phyloP scores from a whole-genome alignment of 306 rosid species.

The Cicer cuneatum region DNA sequence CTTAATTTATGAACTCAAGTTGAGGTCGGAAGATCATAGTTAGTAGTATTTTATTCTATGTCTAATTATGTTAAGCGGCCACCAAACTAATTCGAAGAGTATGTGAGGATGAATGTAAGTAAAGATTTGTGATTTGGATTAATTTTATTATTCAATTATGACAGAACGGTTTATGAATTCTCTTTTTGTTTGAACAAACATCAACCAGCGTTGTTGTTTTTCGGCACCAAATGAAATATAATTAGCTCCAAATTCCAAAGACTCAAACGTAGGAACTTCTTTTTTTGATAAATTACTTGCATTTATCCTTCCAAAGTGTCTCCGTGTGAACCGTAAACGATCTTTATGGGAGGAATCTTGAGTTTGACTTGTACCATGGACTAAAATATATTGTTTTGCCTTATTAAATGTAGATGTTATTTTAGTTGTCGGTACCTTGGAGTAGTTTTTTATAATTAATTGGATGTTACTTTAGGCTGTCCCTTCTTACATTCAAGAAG shows the following conservation, averaged over 20 bases:
- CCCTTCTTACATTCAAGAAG: constrained; percentile 3
- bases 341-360: background rate
- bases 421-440: background rate
- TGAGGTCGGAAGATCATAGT: too few species aligned
- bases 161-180: background rate
- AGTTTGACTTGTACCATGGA: background rate
- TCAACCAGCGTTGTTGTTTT: too few species aligned
- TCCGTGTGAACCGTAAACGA: background rate
- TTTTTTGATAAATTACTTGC: too few species aligned
- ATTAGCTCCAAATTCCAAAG: too few species aligned
- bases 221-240: too few species aligned
- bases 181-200: background rate
- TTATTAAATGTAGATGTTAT: background rate
- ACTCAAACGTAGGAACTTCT: too few species aligned
- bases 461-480: constrained; percentile 10
- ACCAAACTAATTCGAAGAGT: too few species aligned
- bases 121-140: background rate
- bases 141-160: background rate
- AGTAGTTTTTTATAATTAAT: background rate
- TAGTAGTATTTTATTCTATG: too few species aligned
- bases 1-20: too few species aligned
- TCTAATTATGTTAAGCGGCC: too few species aligned
- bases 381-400: background rate
- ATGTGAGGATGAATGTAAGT: background rate
- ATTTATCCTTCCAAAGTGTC: too few species aligned